Base-by-base conservation (phyloP, 2,329 filamentous ascomycete genomes). In the Ophiostoma perfectum region DNA sequence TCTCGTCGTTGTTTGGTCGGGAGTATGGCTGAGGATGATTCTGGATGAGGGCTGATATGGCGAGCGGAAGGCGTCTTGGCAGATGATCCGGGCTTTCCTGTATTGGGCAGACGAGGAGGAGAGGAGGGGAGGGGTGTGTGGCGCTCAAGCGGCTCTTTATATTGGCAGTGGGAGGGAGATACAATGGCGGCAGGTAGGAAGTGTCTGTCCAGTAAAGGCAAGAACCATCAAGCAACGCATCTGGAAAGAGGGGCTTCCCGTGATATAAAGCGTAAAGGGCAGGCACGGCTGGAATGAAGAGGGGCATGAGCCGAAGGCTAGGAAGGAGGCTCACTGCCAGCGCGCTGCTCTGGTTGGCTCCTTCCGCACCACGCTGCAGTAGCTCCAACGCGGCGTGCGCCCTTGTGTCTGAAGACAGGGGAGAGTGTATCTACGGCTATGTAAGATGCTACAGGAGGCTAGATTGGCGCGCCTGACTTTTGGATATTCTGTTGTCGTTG, bases 241-340 rank as follows among this genome's bases (percentile, higher is more conserved):
- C 38, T 2, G 27, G 27, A 27, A 27, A 27, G 27, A 27, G 27
- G 27, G 27, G 27, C 27, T 27, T 27, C 27, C 27, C 27, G 27
- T 27, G 27, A 27, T 27, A 27, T 27, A 27, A 27, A 27, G 27
- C 27, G 27, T 27, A 27, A 27, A 27, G 27, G 27, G 27, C 27
- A 27, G 27, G 27, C 27, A 27, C 27, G 27, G 27, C 27, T 27
- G 2, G 27, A 27, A 27, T 27, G 27, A 41, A 41, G 58, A 62
- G 58, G 58, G 58, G 58, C 58, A 39, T 39, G 5, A 62, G 58
- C 27, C 12, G 38, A 36, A 62, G 8, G 18, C 36, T 11, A n/a
- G 47, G 11, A 62, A 62, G 58, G 58, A 62, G 58, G 58, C 58
- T 62, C 58, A 39, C 38, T 62, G n/a, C n/a, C 58, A 12, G 18